phyloP scores from a whole-genome alignment of 2,329 filamentous ascomycete genomes.

The Calonectria montana region DNA sequence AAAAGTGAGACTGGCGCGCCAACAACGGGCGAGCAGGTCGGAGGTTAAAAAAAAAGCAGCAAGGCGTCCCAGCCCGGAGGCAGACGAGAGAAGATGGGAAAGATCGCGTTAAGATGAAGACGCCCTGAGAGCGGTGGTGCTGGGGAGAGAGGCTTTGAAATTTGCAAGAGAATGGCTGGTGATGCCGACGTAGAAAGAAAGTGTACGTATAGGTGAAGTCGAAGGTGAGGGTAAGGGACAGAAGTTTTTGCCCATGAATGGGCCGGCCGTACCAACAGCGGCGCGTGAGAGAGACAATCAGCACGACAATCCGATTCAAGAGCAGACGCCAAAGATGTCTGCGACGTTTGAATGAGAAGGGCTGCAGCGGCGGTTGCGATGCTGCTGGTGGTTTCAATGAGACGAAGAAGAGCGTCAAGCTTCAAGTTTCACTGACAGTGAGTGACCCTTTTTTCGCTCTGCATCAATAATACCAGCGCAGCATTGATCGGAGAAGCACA shows the following conservation, averaged over 20 bases:
- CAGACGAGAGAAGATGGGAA: conserved; percentile 1
- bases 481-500: conserved; percentile 29
- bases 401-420: conserved; percentile 39
- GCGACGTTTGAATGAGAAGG: conserved; percentile 26
- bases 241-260: conserved; percentile 40
- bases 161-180: conserved; percentile 33
- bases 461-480: conserved; percentile 32
- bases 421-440: conserved; percentile 30
- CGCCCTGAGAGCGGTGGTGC: conserved; percentile 1
- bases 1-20: conserved; percentile 21
- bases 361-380: conserved; percentile 26
- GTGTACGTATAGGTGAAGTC: conserved; percentile 43
- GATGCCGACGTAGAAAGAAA: conserved; percentile 30
- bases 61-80: conserved; percentile 7
- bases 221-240: conserved; percentile 41
- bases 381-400: conserved; percentile 31
- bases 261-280: conserved; percentile 36
- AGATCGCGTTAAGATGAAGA: conserved; percentile 11
- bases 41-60: conserved; percentile 10
- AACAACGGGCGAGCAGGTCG: conserved; percentile 9
- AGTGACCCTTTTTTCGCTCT: conserved; percentile 44
- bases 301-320: conserved; percentile 23
- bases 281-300: conserved; percentile 29
- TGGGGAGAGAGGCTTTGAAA: conserved; percentile 8
- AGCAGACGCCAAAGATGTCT: conserved; percentile 15